Base-by-base conservation (phyloP, 441 rosid genomes). In the Adansonia grandidieri region DNA sequence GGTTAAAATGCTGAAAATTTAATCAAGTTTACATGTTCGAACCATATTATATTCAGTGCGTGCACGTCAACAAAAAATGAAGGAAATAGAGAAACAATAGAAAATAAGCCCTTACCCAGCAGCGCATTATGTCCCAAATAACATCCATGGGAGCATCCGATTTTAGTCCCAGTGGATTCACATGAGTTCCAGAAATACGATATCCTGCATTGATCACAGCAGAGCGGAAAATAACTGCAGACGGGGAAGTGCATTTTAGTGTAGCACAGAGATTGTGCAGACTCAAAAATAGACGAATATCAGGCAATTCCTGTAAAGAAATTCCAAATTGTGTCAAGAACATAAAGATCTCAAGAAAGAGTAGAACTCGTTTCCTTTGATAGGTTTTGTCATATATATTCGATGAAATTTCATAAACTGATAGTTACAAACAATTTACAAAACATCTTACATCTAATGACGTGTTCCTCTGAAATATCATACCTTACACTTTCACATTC, bases 81-180 rank as follows among this genome's bases (percentile, higher is more conserved):
- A 28, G 44, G 51, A 9, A 37, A 64, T 40, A 10, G 42, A 47
- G 64, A 37, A 58, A 32, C 28, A 53, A 24, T 1, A 19, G 67
- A 32, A 53, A 76, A n/a, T 19, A 5, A 78, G 44, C 77, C 66
- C 87, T 89, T 91, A 94, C 99, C 98, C 99, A 96, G 89, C 97
- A 91, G 66, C 98, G 95, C 98, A 96, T 94, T 66, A 94, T 94
- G 85, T 96, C 98, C 98, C 99, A 94, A 70, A 96, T 91, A 63
- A 94, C 91, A 71, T 91, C 91, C 98, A 94, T 96, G 22, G 99
- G 97, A 73, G 98, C 98, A 88, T 96, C 96, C 42, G 98, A 90
- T 83, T 96, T 96, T 54, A 93, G 85, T 80, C 98, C 99, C 6
- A 96, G 84, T 0, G 98, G 98, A 68, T 92, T 90, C 73, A 93